phyloP scores from a whole-genome alignment of 2,329 filamentous ascomycete genomes.

The Colletotrichum tofieldiae region DNA sequence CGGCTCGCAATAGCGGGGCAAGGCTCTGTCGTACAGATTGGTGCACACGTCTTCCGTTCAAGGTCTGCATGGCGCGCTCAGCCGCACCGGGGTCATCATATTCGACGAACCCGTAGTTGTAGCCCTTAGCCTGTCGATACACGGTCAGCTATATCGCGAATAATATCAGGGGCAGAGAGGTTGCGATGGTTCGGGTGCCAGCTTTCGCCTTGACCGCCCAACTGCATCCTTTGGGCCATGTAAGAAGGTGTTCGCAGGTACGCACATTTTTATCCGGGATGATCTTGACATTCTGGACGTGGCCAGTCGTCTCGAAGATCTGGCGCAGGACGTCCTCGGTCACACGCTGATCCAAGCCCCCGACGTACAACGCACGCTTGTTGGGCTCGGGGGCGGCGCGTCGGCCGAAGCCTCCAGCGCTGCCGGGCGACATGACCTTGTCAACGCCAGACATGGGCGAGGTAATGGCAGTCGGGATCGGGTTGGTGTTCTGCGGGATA shows the following conservation, averaged over 20 bases:
- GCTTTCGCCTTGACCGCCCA: conserved; percentile 13
- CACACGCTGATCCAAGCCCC: conserved; percentile 93
- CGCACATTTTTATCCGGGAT: conserved; percentile 99
- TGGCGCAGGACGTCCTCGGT: conserved; percentile 97
- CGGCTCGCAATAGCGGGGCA: conserved; percentile 12
- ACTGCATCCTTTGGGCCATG: conserved; percentile 5
- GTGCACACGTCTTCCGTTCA: conserved; percentile 96
- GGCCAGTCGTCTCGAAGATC: conserved; percentile 98
- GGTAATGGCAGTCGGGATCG: conserved; percentile 92
- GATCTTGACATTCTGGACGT: conserved; percentile 99
- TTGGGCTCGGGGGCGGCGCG: conserved; percentile 97
- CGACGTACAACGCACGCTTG: conserved; percentile 97
- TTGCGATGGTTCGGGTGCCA: conserved; percentile 2
- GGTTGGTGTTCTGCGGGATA: conserved; percentile 97
- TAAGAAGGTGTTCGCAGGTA: conserved; percentile 46
- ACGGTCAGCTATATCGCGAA: conserved; percentile 37
- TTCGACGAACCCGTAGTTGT: conserved; percentile 99
- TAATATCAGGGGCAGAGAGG: not conserved
- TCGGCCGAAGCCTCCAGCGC: conserved; percentile 84
- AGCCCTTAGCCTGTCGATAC: conserved; percentile 84
- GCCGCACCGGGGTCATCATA: conserved; percentile 98
- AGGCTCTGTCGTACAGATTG: conserved; percentile 80
- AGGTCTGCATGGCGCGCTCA: conserved; percentile 95
- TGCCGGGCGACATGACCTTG: conserved; percentile 86
- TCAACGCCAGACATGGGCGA: conserved; percentile 84